Conservation (phyloP, 345 rosid species). For the Sonneratia alba region DNA sequence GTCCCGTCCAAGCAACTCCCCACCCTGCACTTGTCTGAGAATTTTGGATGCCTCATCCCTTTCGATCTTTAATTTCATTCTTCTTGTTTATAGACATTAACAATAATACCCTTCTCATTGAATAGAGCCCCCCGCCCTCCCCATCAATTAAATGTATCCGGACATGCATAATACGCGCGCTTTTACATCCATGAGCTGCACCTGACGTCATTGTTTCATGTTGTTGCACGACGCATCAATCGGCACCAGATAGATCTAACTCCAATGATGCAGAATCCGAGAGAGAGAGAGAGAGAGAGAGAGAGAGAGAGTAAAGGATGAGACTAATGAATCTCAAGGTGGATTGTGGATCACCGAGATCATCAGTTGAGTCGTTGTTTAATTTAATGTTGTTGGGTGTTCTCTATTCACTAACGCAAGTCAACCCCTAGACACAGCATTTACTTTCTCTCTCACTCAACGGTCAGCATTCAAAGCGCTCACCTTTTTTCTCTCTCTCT, state of each 20-base stretch:
- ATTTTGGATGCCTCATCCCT: slow-evolving; percentile 4
- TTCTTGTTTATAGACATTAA: not conserved
- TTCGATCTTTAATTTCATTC: slow-evolving; percentile 6
- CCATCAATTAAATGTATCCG: not conserved
- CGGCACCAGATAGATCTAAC: not conserved
- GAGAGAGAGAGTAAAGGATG: not conserved
- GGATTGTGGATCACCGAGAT: not conserved
- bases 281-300: not conserved
- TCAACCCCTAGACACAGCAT: not conserved
- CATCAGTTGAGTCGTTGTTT: not conserved
- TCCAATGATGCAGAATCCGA: too few species aligned
- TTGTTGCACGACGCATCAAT: not conserved
- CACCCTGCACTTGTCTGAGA: too few species aligned
- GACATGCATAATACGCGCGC: not conserved
- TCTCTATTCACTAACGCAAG: not conserved
- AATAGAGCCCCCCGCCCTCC: too few species aligned
- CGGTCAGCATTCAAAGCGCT: not conserved
- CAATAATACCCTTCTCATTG: not conserved
- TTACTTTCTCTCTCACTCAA: not conserved
- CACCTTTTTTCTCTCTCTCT: not conserved
- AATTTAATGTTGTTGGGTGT: not conserved
- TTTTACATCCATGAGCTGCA: not conserved
- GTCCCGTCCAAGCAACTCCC: too few species aligned
- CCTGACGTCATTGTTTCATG: not conserved
- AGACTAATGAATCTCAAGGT: not conserved